These are phyloP conservation scores for Gliomastix tumulicola DNA, from an alignment of 2,329 filamentous ascomycete species.

Conservation along the genomic window DNA sequence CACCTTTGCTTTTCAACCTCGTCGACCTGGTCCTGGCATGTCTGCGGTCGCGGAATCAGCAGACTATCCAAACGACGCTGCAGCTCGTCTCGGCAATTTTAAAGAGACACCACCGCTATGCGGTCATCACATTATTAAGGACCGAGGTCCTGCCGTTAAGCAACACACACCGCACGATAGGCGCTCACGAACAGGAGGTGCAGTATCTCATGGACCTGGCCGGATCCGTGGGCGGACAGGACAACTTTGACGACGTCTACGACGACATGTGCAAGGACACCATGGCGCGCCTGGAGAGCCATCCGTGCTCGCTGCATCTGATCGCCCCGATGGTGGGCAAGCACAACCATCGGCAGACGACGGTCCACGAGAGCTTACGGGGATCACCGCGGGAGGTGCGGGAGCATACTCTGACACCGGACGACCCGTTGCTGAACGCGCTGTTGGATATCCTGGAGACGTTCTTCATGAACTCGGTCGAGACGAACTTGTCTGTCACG, in stretches of 20 bases:
- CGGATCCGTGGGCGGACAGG: constrained; percentile 58
- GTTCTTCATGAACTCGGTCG: constrained; percentile 86
- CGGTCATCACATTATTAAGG: constrained; percentile 68
- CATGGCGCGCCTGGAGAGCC: constrained; percentile 60
- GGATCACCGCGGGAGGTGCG: constrained; percentile 54
- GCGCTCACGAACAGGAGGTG: constrained; percentile 68
- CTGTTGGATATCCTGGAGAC: constrained; percentile 64
- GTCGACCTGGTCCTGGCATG: constrained; percentile 87
- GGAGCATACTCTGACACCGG: constrained; percentile 53
- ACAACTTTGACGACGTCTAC: constrained; percentile 68
- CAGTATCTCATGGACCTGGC: constrained; percentile 65
- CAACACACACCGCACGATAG: constrained; percentile 56
- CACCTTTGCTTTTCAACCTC: constrained; percentile 85
- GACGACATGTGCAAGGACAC: constrained; percentile 66
- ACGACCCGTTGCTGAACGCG: constrained; percentile 58
- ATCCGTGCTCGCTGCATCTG: constrained; percentile 65
- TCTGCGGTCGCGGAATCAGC: constrained; percentile 73
- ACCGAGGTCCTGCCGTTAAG: constrained; percentile 51
- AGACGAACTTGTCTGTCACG: constrained; percentile 84
- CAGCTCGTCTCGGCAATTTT: constrained; percentile 83
- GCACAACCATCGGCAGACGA: constrained; percentile 49
- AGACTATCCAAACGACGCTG: constrained; percentile 84
- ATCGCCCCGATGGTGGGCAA: constrained; percentile 53
- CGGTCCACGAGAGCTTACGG: constrained; percentile 47
- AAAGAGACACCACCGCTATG: constrained; percentile 81